Percentiles rank a stretch among this genome's conserved stretches.
phyloP scores from a whole-genome alignment of 257 asterid species.

The Nicotiana sylvestris region DNA sequence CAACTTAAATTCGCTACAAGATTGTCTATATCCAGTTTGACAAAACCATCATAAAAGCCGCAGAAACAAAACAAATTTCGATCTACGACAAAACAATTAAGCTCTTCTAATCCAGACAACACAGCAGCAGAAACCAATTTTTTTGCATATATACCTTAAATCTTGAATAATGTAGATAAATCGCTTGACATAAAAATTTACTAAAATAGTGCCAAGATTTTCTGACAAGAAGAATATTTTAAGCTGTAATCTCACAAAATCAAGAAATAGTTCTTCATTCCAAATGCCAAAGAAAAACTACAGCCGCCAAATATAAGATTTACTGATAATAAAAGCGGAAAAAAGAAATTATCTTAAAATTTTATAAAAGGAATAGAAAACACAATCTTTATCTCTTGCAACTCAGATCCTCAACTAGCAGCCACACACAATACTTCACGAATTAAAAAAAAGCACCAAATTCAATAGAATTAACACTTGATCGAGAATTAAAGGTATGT shows the following conservation, averaged over 20 bases:
- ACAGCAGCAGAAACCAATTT: neutral
- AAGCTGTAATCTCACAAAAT: neutral
- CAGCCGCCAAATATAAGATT: neutral
- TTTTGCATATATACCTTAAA: neutral
- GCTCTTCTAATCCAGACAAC: neutral
- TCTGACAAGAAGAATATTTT: neutral
- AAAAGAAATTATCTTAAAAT: neutral
- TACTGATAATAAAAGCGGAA: neutral
- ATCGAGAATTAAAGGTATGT: neutral
- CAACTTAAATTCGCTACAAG: neutral
- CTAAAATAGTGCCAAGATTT: neutral
- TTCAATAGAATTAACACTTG: neutral
- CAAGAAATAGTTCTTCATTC: neutral
- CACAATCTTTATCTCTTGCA: neutral
- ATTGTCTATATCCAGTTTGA: neutral
- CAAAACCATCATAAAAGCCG: neutral
- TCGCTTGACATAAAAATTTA: neutral
- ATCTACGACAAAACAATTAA: neutral
- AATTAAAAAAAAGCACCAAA: neutral
- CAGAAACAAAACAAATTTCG: neutral
- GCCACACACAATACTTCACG: neutral
- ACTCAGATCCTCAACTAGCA: neutral
- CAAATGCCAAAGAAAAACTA: neutral
- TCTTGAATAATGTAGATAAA: neutral
- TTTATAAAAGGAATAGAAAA: neutral